Evolutionary conservation across 805 yeast genomes (phyloP), one percentile per base, ranked within the genome.

Genomic region (Komagataella mondaviorum): DNA sequence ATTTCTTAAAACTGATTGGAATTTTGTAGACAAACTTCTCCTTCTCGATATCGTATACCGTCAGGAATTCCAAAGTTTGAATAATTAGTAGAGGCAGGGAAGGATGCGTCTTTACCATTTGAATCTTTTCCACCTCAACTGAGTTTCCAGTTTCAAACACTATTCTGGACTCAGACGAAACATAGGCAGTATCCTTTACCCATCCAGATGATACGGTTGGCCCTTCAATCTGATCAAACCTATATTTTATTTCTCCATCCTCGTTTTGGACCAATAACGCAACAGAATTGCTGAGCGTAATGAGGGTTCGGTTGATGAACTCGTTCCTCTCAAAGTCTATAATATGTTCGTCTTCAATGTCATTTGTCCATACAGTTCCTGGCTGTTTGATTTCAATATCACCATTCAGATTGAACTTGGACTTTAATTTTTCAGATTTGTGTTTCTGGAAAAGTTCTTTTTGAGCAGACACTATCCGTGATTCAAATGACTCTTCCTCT

Each of bases 381-480:
- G 18, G 46, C 6, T 24, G 14, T 7, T 23, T 18, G 18, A 55
- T 45, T 17, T 44, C 23, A 6, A 52, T 23, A n/a, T 7, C 24
- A 6, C 48, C 46, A 4, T 51, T 51, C 17, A 54, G 22, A 14
- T 39, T 48, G 46, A 50, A 52, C 46, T 55, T 53, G 30, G 55
- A 53, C 44, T 59, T 57, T 46, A 23, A 23, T 45, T 58, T 63
- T 8, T 55, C 52, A 4, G 56, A 45, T 44, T 56, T 58, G 51
- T 63, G 66, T 6, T 48, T 44, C 18, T 51, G 49, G 47, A 57
- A 61, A 20, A 63, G 51, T 8, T 46, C 50, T 6, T 51, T 44
- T 43, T 59, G 59, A 0, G 63, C 59, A 14, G 54, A 53, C 30
- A 47, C 48, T 12, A 60, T 46, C 20, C 46, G 45, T 8, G 52